phyloP scores from a whole-genome alignment of 2,329 filamentous ascomycete genomes.

The Aspergillus oerlinghausenensis region DNA sequence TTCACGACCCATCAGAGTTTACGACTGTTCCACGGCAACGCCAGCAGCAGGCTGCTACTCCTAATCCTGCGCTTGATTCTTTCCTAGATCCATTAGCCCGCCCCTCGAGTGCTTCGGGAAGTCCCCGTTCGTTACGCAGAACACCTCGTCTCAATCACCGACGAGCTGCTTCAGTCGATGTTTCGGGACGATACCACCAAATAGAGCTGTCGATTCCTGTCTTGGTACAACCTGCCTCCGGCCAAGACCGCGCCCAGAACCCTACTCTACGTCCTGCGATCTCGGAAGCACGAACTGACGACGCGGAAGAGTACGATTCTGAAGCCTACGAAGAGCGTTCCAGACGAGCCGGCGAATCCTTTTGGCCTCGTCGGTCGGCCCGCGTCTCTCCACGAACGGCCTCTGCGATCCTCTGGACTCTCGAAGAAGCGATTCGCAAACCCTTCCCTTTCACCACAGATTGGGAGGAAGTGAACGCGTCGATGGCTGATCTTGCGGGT shows the following conservation, averaged over 20 bases:
- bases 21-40: slow-evolving; percentile 42
- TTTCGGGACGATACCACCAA: slow-evolving; percentile 24
- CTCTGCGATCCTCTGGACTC: slow-evolving; percentile 83
- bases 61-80: slow-evolving; percentile 42
- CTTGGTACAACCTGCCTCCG: slow-evolving; percentile 20
- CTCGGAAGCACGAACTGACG: slow-evolving; percentile 32
- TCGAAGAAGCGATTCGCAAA: slow-evolving; percentile 83
- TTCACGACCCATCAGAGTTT: slow-evolving; percentile 47
- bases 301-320: slow-evolving; percentile 20
- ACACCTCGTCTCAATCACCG: slow-evolving; percentile 41
- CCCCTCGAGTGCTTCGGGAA: slow-evolving; percentile 51
- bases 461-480: slow-evolving; percentile 78
- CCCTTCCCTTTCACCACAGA: slow-evolving; percentile 81
- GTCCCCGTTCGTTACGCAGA: slow-evolving; percentile 50
- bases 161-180: slow-evolving; percentile 44
- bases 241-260: slow-evolving; percentile 13
- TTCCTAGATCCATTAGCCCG: slow-evolving; percentile 37
- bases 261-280: slow-evolving; percentile 25
- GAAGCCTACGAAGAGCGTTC: slow-evolving; percentile 27
- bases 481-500: slow-evolving; percentile 80
- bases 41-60: slow-evolving; percentile 43
- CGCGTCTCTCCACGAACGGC: slow-evolving; percentile 80
- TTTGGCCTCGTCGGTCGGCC: slow-evolving; percentile 48
- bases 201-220: slow-evolving; percentile 25
- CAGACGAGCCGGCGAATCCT: slow-evolving; percentile 38